Percentiles rank a stretch among this genome's conserved stretches.
These are phyloP conservation scores for Microcyclospora tardicrescens DNA, from an alignment of 2,329 filamentous ascomycete genomes.

Conservation along the genomic window DNA sequence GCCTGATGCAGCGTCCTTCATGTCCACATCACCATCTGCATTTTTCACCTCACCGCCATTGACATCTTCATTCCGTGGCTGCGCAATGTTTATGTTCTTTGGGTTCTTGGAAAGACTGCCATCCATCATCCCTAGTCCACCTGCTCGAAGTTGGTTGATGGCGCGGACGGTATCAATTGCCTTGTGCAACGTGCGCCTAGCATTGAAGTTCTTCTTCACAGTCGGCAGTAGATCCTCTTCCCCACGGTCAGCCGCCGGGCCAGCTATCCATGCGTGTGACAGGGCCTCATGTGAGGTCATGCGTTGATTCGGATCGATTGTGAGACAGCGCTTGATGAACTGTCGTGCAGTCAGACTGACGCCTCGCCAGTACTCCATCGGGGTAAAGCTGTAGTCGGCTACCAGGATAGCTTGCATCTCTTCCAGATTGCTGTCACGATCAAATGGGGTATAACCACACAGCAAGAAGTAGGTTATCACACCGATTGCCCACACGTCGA, in stretches of 20 bases:
- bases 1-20: conserved; percentile 28
- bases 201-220: conserved; percentile 60
- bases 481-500: conserved; percentile 95
- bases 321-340: conserved; percentile 85
- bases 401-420: conserved; percentile 98
- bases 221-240: conserved; percentile 47
- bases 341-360: conserved; percentile 74
- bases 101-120: conserved; percentile 46
- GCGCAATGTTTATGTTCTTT: conserved; percentile 1
- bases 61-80: conserved; percentile 14
- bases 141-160: conserved; percentile 54
- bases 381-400: conserved; percentile 91
- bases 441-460: conserved; percentile 95
- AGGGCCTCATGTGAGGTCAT: conserved; percentile 79
- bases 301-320: conserved; percentile 71
- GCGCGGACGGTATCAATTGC: conserved; percentile 56
- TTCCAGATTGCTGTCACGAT: conserved; percentile 92
- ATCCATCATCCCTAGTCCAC: conserved; percentile 44
- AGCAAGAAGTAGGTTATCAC: conserved; percentile 98
- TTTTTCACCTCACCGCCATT: conserved; percentile 2
- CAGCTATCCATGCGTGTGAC: conserved; percentile 51
- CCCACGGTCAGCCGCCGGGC: conserved; percentile 36
- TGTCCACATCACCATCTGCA: conserved; percentile 15
- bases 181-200: conserved; percentile 50
- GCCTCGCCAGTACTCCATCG: conserved; percentile 89